Evolutionary conservation across 345 rosid species (phyloP).

Genomic region (Brassica juncea): DNA sequence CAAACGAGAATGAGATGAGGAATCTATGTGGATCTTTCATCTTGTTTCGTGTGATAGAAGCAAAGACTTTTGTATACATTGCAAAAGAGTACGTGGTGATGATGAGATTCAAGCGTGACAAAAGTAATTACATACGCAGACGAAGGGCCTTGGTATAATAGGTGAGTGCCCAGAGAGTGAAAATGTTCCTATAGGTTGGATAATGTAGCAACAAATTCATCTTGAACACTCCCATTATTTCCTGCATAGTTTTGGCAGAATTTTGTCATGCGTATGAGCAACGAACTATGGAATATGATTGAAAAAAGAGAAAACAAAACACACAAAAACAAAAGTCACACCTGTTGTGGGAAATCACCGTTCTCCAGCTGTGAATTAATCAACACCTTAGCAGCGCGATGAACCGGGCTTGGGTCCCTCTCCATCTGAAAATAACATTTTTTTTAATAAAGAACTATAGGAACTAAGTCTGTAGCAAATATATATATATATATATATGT

Average conservation of each 20-base stretch:
- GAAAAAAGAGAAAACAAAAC: no score
- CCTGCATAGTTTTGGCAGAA: slow-evolving; percentile 5
- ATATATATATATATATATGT: no score
- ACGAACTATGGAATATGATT: no score
- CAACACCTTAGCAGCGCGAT: slow-evolving; percentile 15
- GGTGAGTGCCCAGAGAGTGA: slow-evolving; percentile 19
- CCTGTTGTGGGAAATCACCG: slow-evolving; percentile 31
- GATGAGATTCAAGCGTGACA: no score
- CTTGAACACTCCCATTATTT: slow-evolving; percentile 16
- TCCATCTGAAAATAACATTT: slow-evolving; percentile 24
- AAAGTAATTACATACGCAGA: not conserved
- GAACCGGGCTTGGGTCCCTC: slow-evolving; percentile 14
- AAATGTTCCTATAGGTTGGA: slow-evolving; percentile 11
- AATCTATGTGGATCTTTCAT: no score
- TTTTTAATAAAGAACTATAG: no score
- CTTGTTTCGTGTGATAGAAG: no score
- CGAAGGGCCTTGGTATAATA: slow-evolving; percentile 18
- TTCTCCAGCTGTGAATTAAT: slow-evolving; percentile 24
- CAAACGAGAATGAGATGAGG: no score
- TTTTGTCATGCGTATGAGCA: no score
- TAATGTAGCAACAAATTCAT: slow-evolving; percentile 19
- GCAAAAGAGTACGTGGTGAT: no score
- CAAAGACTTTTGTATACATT: no score
- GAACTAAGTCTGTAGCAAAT: no score
- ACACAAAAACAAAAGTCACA: not conserved